Evolutionary conservation across 129 eudicot genomes (phyloP).

Genomic region (Pittosporum tobira): DNA sequence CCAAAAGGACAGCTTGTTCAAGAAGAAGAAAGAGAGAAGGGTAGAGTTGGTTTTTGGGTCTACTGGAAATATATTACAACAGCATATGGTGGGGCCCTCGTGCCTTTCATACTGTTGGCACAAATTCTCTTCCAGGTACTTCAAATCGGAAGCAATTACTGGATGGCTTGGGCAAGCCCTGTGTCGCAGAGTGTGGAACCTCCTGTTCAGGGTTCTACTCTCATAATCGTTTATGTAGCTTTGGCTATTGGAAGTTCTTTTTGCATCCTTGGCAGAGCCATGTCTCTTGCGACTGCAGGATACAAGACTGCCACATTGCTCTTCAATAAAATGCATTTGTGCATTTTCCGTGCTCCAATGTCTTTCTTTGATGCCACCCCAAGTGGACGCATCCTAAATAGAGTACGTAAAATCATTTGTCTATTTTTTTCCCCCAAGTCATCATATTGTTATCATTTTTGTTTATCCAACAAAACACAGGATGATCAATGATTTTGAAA

Average conservation of each 20-base stretch:
- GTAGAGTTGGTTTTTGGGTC: slow-evolving; percentile 51
- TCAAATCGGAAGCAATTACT: slow-evolving; percentile 77
- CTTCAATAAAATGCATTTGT: slow-evolving; percentile 67
- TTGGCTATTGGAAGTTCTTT: slow-evolving; percentile 69
- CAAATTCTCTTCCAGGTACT: slow-evolving; percentile 49
- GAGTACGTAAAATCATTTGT: slow-evolving; percentile 40
- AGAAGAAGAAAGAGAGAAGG: slow-evolving; percentile 86
- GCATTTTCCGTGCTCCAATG: slow-evolving; percentile 92
- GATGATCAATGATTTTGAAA: background rate
- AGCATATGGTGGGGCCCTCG: slow-evolving; percentile 80
- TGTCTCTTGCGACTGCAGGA: slow-evolving; percentile 41
- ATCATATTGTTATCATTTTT: background rate
- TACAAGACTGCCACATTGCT: slow-evolving; percentile 67
- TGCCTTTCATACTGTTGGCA: slow-evolving; percentile 56
- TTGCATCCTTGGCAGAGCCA: slow-evolving; percentile 47
- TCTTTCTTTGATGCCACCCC: slow-evolving; percentile 96
- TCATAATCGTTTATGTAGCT: slow-evolving; percentile 57
- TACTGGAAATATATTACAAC: slow-evolving; percentile 85
- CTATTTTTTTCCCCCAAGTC: background rate
- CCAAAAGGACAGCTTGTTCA: slow-evolving; percentile 63
- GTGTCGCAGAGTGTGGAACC: slow-evolving; percentile 41
- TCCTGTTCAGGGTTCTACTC: slow-evolving; percentile 35
- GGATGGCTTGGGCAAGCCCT: slow-evolving; percentile 96
- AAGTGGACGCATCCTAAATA: slow-evolving; percentile 70
- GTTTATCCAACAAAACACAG: background rate